Evolutionary conservation across 139 green algal genomes (phyloP), one percentile per base, ranked within the genome.

Genomic region (Chlorella sp.): DNA sequence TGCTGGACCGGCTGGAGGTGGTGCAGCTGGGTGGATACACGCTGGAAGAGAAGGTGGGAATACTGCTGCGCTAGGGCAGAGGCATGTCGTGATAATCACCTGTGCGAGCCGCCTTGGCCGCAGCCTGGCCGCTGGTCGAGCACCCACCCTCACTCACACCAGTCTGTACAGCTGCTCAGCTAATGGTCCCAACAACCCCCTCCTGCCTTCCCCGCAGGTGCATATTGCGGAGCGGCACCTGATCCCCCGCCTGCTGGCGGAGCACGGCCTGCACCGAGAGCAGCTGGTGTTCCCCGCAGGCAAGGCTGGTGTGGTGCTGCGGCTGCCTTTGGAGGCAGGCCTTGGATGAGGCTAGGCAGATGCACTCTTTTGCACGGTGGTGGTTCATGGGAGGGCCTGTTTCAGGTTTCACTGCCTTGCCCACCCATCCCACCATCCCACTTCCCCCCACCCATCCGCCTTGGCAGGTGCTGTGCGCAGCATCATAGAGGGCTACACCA

Each of bases 11-110:
- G 32, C 67, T 91, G 56, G 90, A 95, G 98, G 88, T 98, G 92
- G 89, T 99, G 95, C 23, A 97, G 95, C 89, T 97, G 39, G 89
- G 87, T 21, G 97, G 96, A 0, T 99, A 99, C 89, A 98, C 96
- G 26, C 75, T 92, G 6, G 91, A 96, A 39, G 97, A 99, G 92
- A 99, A 99, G 93, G 70, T 90, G 60, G 84, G 72, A 38, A 18
- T 36, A 51, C 0, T 69, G 63, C 26, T 32, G 26, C n/a, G n/a
- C n/a, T n/a, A n/a, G n/a, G n/a, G n/a, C n/a, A n/a, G n/a, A n/a
- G n/a, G n/a, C n/a, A n/a, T n/a, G n/a, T n/a, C n/a, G n/a, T n/a
- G n/a, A n/a, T n/a, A n/a, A n/a, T n/a, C n/a, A n/a, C n/a, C n/a
- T n/a, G n/a, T n/a, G n/a, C n/a, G n/a, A n/a, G n/a, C n/a, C n/a